Base-by-base conservation (phyloP, 768 basidiomycete species). In the Amanita exitialis region DNA sequence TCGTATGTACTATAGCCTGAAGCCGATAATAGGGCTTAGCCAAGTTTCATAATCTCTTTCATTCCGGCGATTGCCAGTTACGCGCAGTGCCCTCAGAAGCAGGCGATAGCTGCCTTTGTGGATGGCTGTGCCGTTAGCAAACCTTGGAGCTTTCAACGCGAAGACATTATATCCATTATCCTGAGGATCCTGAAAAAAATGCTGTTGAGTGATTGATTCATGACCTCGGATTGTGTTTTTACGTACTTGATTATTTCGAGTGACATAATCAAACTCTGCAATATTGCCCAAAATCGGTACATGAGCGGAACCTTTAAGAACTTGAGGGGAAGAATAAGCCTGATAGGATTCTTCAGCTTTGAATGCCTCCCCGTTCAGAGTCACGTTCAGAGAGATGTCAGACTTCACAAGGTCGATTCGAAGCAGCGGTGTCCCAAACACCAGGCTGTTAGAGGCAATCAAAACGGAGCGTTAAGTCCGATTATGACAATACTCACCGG, bases 11-110 rank as follows among this genome's bases (percentile, higher is more conserved):
- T 6, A 47, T 15, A 35, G 13, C 25, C 5, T 6, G 30, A 70
- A 74, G 38, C 77, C 77, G 0, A 79, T 79, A 46, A 74, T 61
- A 10, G 72, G 71, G 51, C 74, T 73, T 52, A 75, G 58, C 69
- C 68, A 77, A 45, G 67, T 70, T 49, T 77, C 74, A 44, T 68
- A 75, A 55, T 76, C 72, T 21, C 62, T 64, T 53, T 74, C 67
- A 20, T 63, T 67, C n/a, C 54, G 61, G 16, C 69, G 61, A 51
- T 76, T 55, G 0, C 73, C 74, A 7, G 73, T 74, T 3, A 75
- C 73, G 45, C 56, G 66, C 49, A 76, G 55, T 0, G 70, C 69
- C 3, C 73, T 66, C 4, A 74, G 37, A 18, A 75, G 62, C 23
- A 71, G 20, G 27, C 68, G 66, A 57, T 73, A 76, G 6, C 54